Conservation (phyloP, 768 basidiomycete genomes). For the Tricholoma matsutake region DNA sequence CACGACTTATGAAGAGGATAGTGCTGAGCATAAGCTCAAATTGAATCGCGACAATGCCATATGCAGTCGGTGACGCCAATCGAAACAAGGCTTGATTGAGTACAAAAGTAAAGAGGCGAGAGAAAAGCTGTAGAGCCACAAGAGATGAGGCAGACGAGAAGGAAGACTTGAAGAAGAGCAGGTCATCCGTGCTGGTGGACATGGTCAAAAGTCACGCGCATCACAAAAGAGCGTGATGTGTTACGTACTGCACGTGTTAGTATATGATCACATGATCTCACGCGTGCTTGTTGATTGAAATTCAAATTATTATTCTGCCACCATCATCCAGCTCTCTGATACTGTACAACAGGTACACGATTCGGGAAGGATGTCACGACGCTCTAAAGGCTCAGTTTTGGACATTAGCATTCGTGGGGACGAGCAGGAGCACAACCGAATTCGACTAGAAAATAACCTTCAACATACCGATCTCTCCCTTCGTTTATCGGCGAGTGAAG, state of each 20-base stretch:
- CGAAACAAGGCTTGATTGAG: constrained; percentile 88
- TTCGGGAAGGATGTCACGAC: constrained; percentile 32
- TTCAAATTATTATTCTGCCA: constrained; percentile 10
- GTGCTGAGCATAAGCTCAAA: constrained; percentile 90
- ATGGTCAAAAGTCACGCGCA: neutral
- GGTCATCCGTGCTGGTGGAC: constrained; percentile 12
- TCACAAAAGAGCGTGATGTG: too few relatives aligned
- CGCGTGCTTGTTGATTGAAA: constrained; percentile 17
- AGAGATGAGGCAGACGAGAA: constrained; percentile 58
- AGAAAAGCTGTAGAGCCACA: constrained; percentile 82
- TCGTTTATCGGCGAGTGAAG: constrained; percentile 50
- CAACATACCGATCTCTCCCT: constrained; percentile 71
- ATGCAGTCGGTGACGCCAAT: constrained; percentile 78
- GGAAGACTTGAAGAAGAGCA: constrained; percentile 28
- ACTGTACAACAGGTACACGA: constrained; percentile 18
- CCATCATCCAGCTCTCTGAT: constrained; percentile 16
- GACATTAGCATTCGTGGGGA: constrained; percentile 61
- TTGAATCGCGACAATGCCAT: constrained; percentile 89
- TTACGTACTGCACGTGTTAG: neutral
- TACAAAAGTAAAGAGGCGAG: constrained; percentile 80
- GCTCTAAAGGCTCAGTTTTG: constrained; percentile 31
- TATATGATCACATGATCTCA: constrained; percentile 12
- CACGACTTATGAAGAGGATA: constrained; percentile 89
- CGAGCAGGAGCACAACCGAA: constrained; percentile 71
- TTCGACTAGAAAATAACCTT: constrained; percentile 76